Conservation (phyloP, 768 basidiomycete genomes). For the Kwoniella pini region DNA sequence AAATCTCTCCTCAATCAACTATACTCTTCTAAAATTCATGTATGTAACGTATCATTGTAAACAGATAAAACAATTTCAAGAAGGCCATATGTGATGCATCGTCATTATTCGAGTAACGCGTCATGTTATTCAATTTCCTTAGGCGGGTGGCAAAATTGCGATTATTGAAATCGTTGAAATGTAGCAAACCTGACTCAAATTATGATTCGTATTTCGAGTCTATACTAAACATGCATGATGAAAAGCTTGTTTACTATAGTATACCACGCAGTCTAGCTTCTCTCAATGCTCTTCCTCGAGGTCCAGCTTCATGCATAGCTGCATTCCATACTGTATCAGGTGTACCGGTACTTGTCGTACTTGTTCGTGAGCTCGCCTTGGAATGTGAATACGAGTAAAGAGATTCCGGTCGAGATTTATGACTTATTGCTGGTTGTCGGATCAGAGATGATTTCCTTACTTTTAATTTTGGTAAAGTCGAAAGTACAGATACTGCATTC, state of each 20-base stretch:
- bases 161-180: too few species aligned
- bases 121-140: too few species aligned
- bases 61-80: too few species aligned
- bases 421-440: constrained; percentile 9
- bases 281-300: constrained; percentile 24
- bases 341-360: background rate
- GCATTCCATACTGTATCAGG: constrained; percentile 2
- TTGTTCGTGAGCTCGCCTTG: constrained; percentile 4
- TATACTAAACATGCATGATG: too few species aligned
- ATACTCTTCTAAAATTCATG: too few species aligned
- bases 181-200: too few species aligned
- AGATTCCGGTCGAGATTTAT: constrained; percentile 4
- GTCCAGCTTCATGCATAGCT: constrained; percentile 19
- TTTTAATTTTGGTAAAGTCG: constrained; percentile 16
- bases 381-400: constrained; percentile 13
- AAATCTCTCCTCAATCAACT: background rate
- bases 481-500: constrained; percentile 36
- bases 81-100: too few species aligned
- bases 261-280: constrained; percentile 24
- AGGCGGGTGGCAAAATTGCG: too few species aligned
- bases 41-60: too few species aligned
- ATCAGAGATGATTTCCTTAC: background rate
- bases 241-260: constrained; percentile 11
- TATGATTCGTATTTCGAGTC: too few species aligned
- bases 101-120: too few species aligned